Evolutionary conservation across 176 grass and related monocot genomes (phyloP), one percentile per base, ranked within the genome.

Genomic region (Oryza australiensis): DNA sequence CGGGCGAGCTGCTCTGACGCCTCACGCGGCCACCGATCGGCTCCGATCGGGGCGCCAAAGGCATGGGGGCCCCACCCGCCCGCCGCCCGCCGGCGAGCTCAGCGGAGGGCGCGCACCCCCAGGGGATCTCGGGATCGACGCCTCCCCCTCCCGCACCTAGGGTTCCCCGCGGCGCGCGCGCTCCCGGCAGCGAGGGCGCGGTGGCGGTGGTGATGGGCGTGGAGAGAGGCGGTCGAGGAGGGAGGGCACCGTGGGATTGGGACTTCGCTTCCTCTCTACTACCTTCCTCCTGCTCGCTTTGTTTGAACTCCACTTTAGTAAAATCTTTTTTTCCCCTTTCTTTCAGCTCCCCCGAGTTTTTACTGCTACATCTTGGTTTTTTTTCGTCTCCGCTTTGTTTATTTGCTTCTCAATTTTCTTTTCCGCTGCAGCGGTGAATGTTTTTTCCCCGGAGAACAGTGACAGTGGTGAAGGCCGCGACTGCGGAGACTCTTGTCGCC

Each of bases 41-140:
- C 64, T 80, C 64, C 84, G 80, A 90, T 57, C 80, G 89, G 85
- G 80, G 85, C 76, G 81, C 85, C 84, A 87, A 87, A 84, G 89
- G 85, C 89, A 87, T 87, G 84, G 72, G 75, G 84, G 51, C 51
- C 51, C 51, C 16, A 20, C 51, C 13, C 41, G 70, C 68, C 80
- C 75, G 64, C 74, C 55, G 55, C 51, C 64, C 78, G 76, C 24
- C 80, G 68, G 68, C 74, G 68, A 55, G 73, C 80, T 73, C 49
- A 51, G 7, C 40, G 18, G 29, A 73, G 22, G 29, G 3, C 7
- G 29, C 45, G 45, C 37, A 30, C 65, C 67, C 38, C 77, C 34
- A 10, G 34, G 37, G 32, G 79, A 86, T 79, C 79, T 82, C 79
- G 73, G 77, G 81, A 70, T 64, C 82, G 81, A 55, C 76, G 78